Evolutionary conservation across 495 filamentous ascomycete genomes (phyloP).

Genomic region (Aspergillus cristatus): DNA sequence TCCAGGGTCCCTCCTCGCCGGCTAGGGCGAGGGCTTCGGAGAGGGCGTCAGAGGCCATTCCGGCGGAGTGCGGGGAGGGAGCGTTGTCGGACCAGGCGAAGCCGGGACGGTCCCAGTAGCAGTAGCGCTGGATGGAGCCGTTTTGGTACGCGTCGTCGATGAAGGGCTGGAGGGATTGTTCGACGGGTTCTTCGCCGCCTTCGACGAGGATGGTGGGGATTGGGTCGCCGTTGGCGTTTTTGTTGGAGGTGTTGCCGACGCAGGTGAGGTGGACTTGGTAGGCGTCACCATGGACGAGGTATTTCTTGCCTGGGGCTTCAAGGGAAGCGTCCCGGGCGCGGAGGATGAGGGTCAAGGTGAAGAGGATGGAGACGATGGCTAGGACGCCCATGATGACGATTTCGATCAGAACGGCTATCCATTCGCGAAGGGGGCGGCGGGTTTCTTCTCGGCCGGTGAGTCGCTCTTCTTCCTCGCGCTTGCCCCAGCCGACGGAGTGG

Average conservation of each 20-base stretch:
- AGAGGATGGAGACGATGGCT: slow-evolving; percentile 55
- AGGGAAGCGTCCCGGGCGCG: slow-evolving; percentile 68
- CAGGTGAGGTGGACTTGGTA: slow-evolving; percentile 85
- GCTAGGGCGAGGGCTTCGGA: slow-evolving; percentile 74
- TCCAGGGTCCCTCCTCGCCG: slow-evolving; percentile 79
- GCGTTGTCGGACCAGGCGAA: slow-evolving; percentile 88
- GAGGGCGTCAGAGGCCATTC: slow-evolving; percentile 78
- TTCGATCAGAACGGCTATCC: slow-evolving; percentile 71
- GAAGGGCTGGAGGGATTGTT: slow-evolving; percentile 62
- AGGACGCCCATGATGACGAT: slow-evolving; percentile 60
- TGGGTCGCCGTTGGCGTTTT: slow-evolving; percentile 37
- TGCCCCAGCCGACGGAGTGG: slow-evolving; percentile 80
- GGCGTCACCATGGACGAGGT: slow-evolving; percentile 68
- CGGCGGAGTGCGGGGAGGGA: slow-evolving; percentile 82
- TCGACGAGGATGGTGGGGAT: slow-evolving; percentile 68
- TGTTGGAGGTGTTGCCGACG: slow-evolving; percentile 51
- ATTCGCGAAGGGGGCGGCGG: slow-evolving; percentile 70
- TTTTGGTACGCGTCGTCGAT: slow-evolving; percentile 53
- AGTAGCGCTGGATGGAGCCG: slow-evolving; percentile 75
- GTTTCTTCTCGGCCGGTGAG: slow-evolving; percentile 86
- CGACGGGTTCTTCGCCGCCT: slow-evolving; percentile 68
- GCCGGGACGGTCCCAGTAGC: slow-evolving; percentile 92
- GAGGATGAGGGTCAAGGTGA: slow-evolving; percentile 70
- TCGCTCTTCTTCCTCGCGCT: slow-evolving; percentile 82
- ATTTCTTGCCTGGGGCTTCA: slow-evolving; percentile 57